phyloP scores from a whole-genome alignment of 2,329 filamentous ascomycete genomes.

The Scytalidium lignicola region DNA sequence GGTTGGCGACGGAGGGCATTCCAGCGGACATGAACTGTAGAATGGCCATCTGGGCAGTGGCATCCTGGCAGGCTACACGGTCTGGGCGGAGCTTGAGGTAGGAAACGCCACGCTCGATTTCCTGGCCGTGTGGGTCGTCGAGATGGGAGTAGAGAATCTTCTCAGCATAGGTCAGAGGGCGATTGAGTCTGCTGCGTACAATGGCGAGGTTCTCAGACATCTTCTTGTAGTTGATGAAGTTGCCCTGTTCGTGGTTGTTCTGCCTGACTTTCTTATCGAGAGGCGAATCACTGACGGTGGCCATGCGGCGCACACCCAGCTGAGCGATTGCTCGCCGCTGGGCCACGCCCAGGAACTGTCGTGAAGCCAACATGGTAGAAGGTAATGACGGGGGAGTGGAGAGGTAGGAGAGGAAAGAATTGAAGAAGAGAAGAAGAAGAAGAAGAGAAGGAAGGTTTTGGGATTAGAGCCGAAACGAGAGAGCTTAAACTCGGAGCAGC shows the following conservation, averaged over 20 bases:
- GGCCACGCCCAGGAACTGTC: slow-evolving; percentile 64
- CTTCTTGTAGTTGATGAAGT: slow-evolving; percentile 99
- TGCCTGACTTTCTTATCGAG: slow-evolving; percentile 96
- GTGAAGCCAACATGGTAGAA: slow-evolving; percentile 68
- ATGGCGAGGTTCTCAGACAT: slow-evolving; percentile 96
- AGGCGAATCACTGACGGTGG: slow-evolving; percentile 78
- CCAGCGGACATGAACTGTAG: slow-evolving; percentile 99
- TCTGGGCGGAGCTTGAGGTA: slow-evolving; percentile 97
- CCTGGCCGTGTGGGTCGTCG: slow-evolving; percentile 92
- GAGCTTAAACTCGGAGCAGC: background rate
- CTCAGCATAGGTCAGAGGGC: slow-evolving; percentile 90
- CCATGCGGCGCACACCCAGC: slow-evolving; percentile 67
- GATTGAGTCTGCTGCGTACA: slow-evolving; percentile 84
- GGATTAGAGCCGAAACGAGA: background rate
- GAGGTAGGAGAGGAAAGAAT: slow-evolving; percentile 6
- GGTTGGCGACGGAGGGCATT: slow-evolving; percentile 92
- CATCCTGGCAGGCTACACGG: slow-evolving; percentile 98
- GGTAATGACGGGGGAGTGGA: slow-evolving; percentile 19
- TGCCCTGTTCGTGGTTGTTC: slow-evolving; percentile 92
- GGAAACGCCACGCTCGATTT: slow-evolving; percentile 90
- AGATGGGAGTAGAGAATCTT: slow-evolving; percentile 99
- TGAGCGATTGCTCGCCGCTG: slow-evolving; percentile 55
- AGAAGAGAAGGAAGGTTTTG: background rate
- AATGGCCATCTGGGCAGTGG: slow-evolving; percentile 98
- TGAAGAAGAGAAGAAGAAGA: slow-evolving; percentile 9